Evolutionary conservation across 768 basidiomycete genomes (phyloP).

Genomic region (Galerina marginata): DNA sequence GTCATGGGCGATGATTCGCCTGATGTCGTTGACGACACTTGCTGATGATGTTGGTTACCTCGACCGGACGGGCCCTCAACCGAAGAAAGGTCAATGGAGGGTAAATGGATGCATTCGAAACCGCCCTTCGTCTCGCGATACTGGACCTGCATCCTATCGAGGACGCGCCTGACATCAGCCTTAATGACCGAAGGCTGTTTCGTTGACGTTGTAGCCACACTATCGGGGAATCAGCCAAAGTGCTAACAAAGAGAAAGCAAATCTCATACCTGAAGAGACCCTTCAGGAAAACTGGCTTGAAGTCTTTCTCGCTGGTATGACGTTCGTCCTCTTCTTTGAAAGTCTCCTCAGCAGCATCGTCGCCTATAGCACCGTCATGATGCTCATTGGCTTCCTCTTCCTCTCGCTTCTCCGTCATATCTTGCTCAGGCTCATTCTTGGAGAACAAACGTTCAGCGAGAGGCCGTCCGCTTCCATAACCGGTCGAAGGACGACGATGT

Average conservation of each 20-base stretch:
- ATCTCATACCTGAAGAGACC: slow-evolving; percentile 83
- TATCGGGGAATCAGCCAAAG: slow-evolving; percentile 31
- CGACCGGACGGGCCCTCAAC: slow-evolving; percentile 47
- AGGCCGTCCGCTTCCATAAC: slow-evolving; percentile 49
- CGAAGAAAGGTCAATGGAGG: slow-evolving; percentile 89
- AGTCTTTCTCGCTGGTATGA: slow-evolving; percentile 68
- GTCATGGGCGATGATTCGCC: slow-evolving; percentile 50
- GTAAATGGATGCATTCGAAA: slow-evolving; percentile 95
- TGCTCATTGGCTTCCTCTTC: slow-evolving; percentile 39
- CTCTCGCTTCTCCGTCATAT: slow-evolving; percentile 50
- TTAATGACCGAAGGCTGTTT: slow-evolving; percentile 84
- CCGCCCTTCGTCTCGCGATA: slow-evolving; percentile 90
- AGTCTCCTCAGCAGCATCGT: slow-evolving; percentile 46
- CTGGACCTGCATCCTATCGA: slow-evolving; percentile 95
- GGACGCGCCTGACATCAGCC: slow-evolving; percentile 81
- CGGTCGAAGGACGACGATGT: slow-evolving; percentile 74
- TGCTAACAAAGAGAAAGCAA: slow-evolving; percentile 8
- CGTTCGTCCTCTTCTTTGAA: slow-evolving; percentile 55
- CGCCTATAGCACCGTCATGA: slow-evolving; percentile 30
- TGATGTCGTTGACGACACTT: slow-evolving; percentile 45
- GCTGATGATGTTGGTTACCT: slow-evolving; percentile 39
- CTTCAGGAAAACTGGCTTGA: slow-evolving; percentile 95
- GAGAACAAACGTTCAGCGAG: slow-evolving; percentile 55
- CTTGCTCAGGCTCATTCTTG: slow-evolving; percentile 49
- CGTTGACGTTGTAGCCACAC: slow-evolving; percentile 94